Percentiles rank a stretch among this genome's conserved stretches.
These are phyloP conservation scores for Pharnaceum exiguum DNA, from an alignment of 148 eudicot species.

Conservation along the genomic window DNA sequence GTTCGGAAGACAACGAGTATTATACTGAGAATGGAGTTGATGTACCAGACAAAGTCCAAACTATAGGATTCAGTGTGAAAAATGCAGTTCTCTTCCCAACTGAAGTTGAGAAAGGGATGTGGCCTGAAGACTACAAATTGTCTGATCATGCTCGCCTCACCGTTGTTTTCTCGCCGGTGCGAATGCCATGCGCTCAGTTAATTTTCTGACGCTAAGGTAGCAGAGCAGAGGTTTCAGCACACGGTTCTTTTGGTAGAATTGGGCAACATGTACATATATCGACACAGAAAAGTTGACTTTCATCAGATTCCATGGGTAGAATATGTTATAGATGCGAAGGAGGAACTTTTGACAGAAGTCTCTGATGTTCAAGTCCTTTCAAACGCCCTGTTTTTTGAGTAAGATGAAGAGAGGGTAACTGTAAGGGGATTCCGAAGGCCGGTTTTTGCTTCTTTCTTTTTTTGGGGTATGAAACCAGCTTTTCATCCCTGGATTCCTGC, in stretches of 20 bases:
- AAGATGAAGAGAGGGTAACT: not conserved
- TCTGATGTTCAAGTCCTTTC: not conserved
- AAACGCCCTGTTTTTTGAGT: not conserved
- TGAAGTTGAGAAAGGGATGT: conserved; percentile 92
- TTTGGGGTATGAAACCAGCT: not conserved
- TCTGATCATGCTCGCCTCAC: conserved; percentile 99
- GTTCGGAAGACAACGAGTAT: conserved; percentile 33
- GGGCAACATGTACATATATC: not conserved
- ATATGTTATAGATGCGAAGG: not conserved
- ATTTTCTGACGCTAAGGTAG: conserved; percentile 24
- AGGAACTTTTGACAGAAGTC: not conserved
- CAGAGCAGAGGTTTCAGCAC: conserved; percentile 3
- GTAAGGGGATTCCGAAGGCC: not conserved
- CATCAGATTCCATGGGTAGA: too few species aligned
- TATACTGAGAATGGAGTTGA: conserved; percentile 33
- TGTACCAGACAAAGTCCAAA: conserved; percentile 38
- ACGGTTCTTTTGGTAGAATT: not conserved
- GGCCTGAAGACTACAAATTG: conserved; percentile 96
- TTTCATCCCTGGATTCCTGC: not conserved
- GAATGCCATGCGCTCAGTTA: conserved; percentile 76
- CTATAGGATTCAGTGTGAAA: conserved; percentile 86
- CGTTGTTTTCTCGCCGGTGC: conserved; percentile 85
- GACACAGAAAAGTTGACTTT: too few species aligned
- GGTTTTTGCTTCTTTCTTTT: not conserved
- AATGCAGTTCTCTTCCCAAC: conserved; percentile 93